Evolutionary conservation across 176 grass and related monocot species (phyloP).

Genomic region (bread wheat (Triticum aestivum)): IWGSC_CS_RefSeq_v2.1 NC_057796.1:318308657-318309156

Average conservation of each 20-base stretch:
- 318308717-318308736: too few relatives aligned
- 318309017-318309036: neutral
- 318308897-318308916: neutral
- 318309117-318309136: too few relatives aligned
- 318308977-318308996: neutral
- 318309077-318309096: neutral
- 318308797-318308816: slow-evolving; percentile 44
- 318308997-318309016: neutral
- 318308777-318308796: neutral
- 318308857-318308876: slow-evolving; percentile 22
- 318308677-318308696: neutral
- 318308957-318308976: neutral
- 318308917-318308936: slow-evolving; percentile 18
- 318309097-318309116: neutral
- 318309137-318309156: too few relatives aligned
- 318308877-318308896: slow-evolving; percentile 1
- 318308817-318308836: slow-evolving; percentile 28
- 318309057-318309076: neutral
- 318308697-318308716: neutral
- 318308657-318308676: neutral
- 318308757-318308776: neutral
- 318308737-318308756: too few relatives aligned
- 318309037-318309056: neutral
- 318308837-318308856: slow-evolving; percentile 19
- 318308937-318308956: neutral